Evolutionary conservation across 164 flowering plant species (phyloP).

Genomic region (Hamamelis virginiana): DNA sequence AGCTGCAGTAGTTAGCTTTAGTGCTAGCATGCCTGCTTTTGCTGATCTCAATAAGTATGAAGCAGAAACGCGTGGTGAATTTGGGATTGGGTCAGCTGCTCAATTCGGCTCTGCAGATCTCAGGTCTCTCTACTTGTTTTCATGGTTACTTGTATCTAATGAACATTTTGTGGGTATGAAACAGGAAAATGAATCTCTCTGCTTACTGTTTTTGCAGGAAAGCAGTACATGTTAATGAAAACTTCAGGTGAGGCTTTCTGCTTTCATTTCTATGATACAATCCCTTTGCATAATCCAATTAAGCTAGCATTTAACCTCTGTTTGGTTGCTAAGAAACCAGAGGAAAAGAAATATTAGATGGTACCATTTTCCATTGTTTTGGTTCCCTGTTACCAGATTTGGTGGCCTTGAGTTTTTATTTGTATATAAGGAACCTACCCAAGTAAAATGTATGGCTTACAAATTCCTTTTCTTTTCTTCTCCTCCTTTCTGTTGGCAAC

Average conservation of each 20-base stretch:
- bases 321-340: not conserved
- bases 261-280: not conserved
- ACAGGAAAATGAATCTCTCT: not conserved
- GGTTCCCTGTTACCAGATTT: not conserved
- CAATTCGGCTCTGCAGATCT: constrained; percentile 94
- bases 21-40: constrained; percentile 48
- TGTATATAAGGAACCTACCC: no score
- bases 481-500: no score
- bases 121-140: constrained; percentile 29
- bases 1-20: constrained; percentile 53
- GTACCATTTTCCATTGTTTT: not conserved
- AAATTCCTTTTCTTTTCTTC: no score
- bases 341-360: no score
- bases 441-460: no score
- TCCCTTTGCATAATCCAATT: not conserved
- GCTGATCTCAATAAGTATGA: constrained; percentile 94
- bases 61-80: constrained; percentile 84
- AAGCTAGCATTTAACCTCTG: not conserved
- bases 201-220: constrained; percentile 55
- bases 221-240: constrained; percentile 82
- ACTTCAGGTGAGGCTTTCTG: constrained; percentile 67
- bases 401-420: no score
- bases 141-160: not conserved
- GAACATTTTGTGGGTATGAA: not conserved
- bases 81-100: constrained; percentile 96